A percentile compares a stretch with the other conserved stretches of the same genome.
Conservation (phyloP, 2,329 filamentous ascomycete genomes). For the Cyclaneusma minus region DNA sequence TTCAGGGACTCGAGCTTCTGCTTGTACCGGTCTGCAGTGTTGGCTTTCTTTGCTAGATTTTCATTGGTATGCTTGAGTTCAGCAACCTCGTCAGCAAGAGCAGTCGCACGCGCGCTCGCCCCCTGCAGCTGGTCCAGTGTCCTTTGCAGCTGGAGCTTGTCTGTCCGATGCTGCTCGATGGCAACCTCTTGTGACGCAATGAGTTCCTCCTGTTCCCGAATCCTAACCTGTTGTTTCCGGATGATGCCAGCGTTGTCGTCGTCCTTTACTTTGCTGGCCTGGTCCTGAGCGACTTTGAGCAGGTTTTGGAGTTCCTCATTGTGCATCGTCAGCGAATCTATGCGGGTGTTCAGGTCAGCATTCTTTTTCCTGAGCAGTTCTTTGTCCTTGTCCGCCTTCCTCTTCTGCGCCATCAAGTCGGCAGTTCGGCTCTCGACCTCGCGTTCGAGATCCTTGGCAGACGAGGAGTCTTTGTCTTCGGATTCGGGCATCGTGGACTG, state of each 20-base stretch:
- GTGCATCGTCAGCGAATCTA: constrained; percentile 37
- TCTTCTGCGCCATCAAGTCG: constrained; percentile 7
- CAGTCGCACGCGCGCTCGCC: constrained; percentile 30
- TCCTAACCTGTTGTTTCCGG: constrained; percentile 35
- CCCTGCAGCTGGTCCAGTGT: constrained; percentile 31
- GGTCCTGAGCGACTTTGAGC: constrained; percentile 11
- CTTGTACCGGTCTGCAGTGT: constrained; percentile 44
- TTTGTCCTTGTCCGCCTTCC: constrained; percentile 33
- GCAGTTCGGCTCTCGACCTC: constrained; percentile 33
- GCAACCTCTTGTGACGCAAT: constrained; percentile 57
- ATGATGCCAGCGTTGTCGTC: constrained; percentile 35
- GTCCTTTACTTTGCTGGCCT: constrained; percentile 34
- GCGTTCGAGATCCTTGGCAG: constrained; percentile 12
- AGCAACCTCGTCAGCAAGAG: constrained; percentile 41
- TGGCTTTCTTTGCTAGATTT: constrained; percentile 44
- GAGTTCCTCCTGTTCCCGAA: constrained; percentile 53
- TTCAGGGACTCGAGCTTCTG: constrained; percentile 45
- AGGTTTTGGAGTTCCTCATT: constrained; percentile 40
- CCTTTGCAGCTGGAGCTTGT: constrained; percentile 26
- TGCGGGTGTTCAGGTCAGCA: constrained; percentile 40
- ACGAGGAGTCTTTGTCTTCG: constrained; percentile 1
- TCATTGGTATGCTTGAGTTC: constrained; percentile 43
- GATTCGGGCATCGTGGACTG: too few relatives aligned
- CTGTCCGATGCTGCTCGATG: constrained; percentile 33
- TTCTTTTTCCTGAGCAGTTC: constrained; percentile 38